These are phyloP conservation scores for Diaporthe sp. DNA, from an alignment of 2,329 filamentous ascomycete species.

Conservation along the genomic window DNA sequence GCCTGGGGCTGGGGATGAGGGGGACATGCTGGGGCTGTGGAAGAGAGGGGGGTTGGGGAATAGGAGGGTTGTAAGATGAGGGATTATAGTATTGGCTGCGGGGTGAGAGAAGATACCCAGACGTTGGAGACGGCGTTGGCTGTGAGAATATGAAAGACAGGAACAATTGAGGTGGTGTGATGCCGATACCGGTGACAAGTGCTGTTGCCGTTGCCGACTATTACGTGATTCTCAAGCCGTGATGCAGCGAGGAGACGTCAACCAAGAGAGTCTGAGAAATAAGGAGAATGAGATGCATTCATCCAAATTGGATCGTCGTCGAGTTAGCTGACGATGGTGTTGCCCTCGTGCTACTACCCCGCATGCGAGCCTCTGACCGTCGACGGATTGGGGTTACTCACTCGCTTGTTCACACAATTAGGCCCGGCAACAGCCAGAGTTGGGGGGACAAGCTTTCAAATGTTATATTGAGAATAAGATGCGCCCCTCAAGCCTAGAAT, in stretches of 20 bases:
- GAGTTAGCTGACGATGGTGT: constrained; percentile 18
- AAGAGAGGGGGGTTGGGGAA: neutral
- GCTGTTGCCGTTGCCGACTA: neutral
- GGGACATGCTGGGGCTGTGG: neutral
- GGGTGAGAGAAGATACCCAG: neutral
- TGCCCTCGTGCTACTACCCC: constrained; percentile 17
- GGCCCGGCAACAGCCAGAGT: neutral
- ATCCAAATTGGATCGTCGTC: neutral
- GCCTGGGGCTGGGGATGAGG: constrained; percentile 33
- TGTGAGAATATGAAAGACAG: neutral
- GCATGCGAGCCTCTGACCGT: neutral
- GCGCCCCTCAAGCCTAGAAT: neutral
- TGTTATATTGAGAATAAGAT: constrained; percentile 7
- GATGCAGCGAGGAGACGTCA: neutral
- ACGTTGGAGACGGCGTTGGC: neutral
- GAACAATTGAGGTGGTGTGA: neutral
- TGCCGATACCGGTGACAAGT: constrained; percentile 18
- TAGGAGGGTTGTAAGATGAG: neutral
- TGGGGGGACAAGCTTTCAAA: constrained; percentile 7
- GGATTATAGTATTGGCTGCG: neutral
- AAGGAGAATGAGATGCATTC: neutral
- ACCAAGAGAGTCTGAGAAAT: neutral
- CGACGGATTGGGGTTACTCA: neutral
- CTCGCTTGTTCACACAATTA: neutral
- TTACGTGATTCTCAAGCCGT: neutral